Conservation (phyloP, 1,284 basidiomycete genomes). For the Leccinum cinnamomeum region DNA sequence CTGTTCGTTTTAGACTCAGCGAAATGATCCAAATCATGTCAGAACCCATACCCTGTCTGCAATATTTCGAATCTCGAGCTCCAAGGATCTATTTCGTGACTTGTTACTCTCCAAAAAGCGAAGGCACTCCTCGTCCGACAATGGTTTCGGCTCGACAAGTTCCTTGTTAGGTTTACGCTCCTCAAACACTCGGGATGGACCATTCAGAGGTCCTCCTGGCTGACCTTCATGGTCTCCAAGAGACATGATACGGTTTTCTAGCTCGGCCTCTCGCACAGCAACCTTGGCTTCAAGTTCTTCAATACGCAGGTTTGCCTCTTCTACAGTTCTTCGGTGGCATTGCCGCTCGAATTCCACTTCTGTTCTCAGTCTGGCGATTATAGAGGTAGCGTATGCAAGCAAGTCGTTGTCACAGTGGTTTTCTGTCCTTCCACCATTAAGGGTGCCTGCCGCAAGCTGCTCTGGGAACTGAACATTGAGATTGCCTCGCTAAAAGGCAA, state of each 20-base stretch:
- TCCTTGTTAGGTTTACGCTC: conserved; percentile 1
- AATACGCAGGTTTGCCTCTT: conserved; percentile 44
- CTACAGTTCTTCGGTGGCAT: conserved; percentile 42
- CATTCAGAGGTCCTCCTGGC: background rate
- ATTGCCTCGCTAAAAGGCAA: conserved; percentile 22
- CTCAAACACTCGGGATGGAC: background rate
- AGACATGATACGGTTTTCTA: conserved; percentile 39
- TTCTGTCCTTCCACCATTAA: background rate
- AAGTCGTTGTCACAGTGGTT: conserved; percentile 18
- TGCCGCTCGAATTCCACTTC: conserved; percentile 48
- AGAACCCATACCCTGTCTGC: conserved; percentile 36
- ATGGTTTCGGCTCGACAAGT: conserved; percentile 16
- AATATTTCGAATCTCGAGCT: conserved; percentile 46
- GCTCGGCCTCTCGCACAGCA: conserved; percentile 54
- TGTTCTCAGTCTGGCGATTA: conserved; percentile 44
- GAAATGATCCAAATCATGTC: background rate
- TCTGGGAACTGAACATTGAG: conserved; percentile 25
- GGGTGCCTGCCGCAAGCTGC: conserved; percentile 4
- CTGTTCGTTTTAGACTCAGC: conserved; percentile 10
- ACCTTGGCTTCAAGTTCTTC: conserved; percentile 52
- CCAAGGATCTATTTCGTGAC: conserved; percentile 45
- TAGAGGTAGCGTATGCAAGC: conserved; percentile 41
- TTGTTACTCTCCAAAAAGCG: conserved; percentile 41
- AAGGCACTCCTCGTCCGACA: conserved; percentile 42
- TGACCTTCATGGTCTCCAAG: conserved; percentile 4